Conservation (phyloP, 179 eudicot genomes). For the Beta lomatogona region DNA sequence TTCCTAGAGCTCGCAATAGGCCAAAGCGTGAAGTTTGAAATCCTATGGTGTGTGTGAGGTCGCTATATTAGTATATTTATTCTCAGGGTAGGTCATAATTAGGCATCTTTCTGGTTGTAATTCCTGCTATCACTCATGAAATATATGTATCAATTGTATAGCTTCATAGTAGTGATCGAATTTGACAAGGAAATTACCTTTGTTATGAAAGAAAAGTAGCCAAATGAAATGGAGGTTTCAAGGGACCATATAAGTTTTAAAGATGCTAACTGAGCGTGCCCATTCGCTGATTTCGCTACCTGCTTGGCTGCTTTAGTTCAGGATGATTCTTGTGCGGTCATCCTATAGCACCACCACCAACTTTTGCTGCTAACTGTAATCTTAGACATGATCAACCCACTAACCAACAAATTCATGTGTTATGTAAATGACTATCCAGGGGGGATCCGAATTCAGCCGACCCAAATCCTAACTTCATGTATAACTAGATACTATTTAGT, state of each 20-base stretch:
- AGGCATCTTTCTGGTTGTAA: conserved; percentile 14
- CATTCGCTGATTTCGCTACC: neutral
- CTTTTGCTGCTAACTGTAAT: neutral
- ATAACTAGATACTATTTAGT: too few relatives aligned
- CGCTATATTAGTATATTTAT: conserved; percentile 2
- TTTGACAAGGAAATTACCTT: neutral
- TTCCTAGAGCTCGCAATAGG: conserved; percentile 57
- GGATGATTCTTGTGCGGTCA: neutral
- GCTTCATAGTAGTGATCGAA: conserved; percentile 8
- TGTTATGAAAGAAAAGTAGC: neutral
- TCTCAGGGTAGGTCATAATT: conserved; percentile 16
- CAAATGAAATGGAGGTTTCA: neutral
- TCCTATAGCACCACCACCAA: neutral
- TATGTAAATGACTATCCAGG: too few relatives aligned
- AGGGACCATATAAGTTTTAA: neutral
- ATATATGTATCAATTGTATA: conserved; percentile 16
- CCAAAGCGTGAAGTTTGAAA: conserved; percentile 64
- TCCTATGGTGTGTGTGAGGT: neutral
- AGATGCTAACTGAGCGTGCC: neutral
- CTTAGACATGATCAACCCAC: neutral
- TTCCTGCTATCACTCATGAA: neutral
- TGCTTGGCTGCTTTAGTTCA: neutral
- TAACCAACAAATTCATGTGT: neutral
- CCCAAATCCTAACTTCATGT: too few relatives aligned
- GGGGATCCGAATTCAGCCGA: too few relatives aligned